Conservation (phyloP, 257 asterid species). For the Solanum raphanifolium region DNA sequence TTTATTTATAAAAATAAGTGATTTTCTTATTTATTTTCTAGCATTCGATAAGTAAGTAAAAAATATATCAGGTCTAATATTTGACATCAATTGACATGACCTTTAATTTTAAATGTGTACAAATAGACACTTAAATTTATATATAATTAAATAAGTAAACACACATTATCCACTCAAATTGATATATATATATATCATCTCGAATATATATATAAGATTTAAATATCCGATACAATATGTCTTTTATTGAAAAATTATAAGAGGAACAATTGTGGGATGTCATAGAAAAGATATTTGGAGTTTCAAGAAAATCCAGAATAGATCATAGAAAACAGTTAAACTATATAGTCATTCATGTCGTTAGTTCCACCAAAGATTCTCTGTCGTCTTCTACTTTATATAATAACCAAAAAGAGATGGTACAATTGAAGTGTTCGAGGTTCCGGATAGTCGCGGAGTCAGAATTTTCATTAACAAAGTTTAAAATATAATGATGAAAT, state of each 20-base stretch:
- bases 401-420: not conserved
- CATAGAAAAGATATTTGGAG: constrained; percentile 9
- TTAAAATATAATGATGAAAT: not conserved
- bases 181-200: too few species aligned
- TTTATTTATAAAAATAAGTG: too few species aligned
- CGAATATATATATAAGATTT: not conserved
- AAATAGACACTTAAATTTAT: too few species aligned
- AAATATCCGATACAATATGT: not conserved
- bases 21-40: not conserved
- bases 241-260: not conserved
- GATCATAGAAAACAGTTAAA: not conserved
- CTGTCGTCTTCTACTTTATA: not conserved
- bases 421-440: not conserved
- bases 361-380: constrained; percentile 11
- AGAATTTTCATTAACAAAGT: not conserved
- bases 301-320: not conserved
- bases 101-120: too few species aligned
- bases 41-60: not conserved
- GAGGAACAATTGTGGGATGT: constrained; percentile 31
- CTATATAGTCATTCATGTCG: not conserved
- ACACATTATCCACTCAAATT: not conserved
- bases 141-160: too few species aligned
- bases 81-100: not conserved
- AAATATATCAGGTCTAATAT: accelerated
- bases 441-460: accelerated